Base-by-base conservation (phyloP, 129 eudicot species). In the Arctium minus region DNA sequence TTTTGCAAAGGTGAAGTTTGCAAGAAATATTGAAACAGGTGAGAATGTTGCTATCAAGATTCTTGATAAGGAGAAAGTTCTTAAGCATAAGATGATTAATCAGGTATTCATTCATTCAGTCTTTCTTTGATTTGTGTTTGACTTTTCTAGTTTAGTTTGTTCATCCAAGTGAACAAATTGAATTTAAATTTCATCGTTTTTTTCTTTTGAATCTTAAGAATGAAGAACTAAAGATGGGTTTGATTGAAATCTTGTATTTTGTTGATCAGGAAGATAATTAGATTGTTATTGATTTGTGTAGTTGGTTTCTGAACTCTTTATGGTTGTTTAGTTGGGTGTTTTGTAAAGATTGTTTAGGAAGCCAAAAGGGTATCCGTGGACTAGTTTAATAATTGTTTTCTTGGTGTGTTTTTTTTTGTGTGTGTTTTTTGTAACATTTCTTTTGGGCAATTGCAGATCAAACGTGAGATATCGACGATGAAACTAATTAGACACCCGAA, bases 391-490 rank as follows among this genome's bases (percentile, higher is more conserved):
- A 6, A 15, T 53, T 80, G 2, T 72, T 32, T 18, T 10, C 36
- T 32, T 8, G 39, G 53, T 73, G 35, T 73, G 22, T 81, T 35
- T 35, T 60, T 75, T 38, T 36, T 38, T 79, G 48, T 74, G 72
- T 42, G 77, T 80, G 60, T 62, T 70, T 37, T 80, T 44, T 81
- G 73, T 77, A 53, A 72, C 32, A 39, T 73, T 32, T 83, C 5
- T 32, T 44, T 27, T 35, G 70, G 42, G 44, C 15, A 53, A 75
- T 79, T 94, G 92, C 97, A 94, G 98, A 94, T 94, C 83, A 94
- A 94, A 86, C 93, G 98, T n/a, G 98, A 94, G 88, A 94, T 94
- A 38, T 92, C 98, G 79, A 94, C 97, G 70, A 94, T 94, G 98
- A 94, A 94, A 89, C 77, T 94, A 15, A 89, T 94, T 72, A 88